Evolutionary conservation across 305 asterid species (phyloP), one percentile per base, ranked within the genome.

Genomic region (Fraxinus greggii): DNA sequence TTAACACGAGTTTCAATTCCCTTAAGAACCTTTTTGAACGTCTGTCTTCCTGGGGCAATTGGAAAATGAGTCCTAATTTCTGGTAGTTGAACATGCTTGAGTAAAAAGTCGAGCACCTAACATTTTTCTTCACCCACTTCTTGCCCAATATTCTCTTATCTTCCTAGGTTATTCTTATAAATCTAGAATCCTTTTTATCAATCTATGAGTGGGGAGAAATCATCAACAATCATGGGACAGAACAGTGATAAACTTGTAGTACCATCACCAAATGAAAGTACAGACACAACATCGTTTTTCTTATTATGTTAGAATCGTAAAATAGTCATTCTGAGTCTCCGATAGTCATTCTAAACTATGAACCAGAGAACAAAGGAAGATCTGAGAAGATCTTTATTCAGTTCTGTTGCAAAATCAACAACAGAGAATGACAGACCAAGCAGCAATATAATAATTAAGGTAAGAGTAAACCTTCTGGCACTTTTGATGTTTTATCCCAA

Each of bases 371-470:
- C 61, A 36, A 88, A 78, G 70, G 91, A 88, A 63, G 93, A 87
- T 48, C 33, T 87, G 86, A 84, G 89, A 75, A 87, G 78, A 81
- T 77, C 87, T 28, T 28, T 90, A 33, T 84, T 88, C 85, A 61
- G 48, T 29, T 70, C 83, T 17, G 77, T 78, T 32, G 67, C 81
- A 45, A 86, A 88, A 69, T 78, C 88, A 63, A 38, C 87, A 72
- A 80, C 81, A 26, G 83, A 87, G 77, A 84, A 77, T 45, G 86
- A 78, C 69, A 87, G 92, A 75, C 92, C 93, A 24, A 90, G 89
- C 89, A 90, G 93, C 86, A 76, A 88, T 92, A 87, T 90, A 28
- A 38, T 90, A 32, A 38, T 90, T 83, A 86, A 88, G 90, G 93
- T 87, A 82, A 54, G 78, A 63, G 10, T 48, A 54, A 7, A 19